These are phyloP conservation scores for Takakia lepidozioides DNA, from an alignment of 225 moss, liverwort and hornwort genomes.

Conservation along the genomic window DNA sequence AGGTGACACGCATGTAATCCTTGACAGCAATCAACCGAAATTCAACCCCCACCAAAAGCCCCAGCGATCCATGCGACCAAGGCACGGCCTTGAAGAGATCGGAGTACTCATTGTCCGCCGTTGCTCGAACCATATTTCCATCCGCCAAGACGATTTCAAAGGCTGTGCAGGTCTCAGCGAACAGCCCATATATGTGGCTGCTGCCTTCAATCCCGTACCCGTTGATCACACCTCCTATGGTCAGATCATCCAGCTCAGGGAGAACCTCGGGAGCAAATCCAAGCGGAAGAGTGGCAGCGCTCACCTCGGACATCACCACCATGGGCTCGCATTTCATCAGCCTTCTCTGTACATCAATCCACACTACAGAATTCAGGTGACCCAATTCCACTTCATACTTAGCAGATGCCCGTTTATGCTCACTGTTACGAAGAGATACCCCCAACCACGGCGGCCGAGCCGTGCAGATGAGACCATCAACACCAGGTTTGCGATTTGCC, in stretches of 20 bases:
- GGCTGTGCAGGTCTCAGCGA: slow-evolving; percentile 61
- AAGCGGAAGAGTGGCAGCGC: slow-evolving; percentile 36
- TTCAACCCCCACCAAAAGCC: slow-evolving; percentile 49
- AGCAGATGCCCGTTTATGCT: slow-evolving; percentile 45
- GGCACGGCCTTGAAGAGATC: slow-evolving; percentile 54
- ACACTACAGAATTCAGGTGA: slow-evolving; percentile 35
- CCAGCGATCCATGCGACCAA: slow-evolving; percentile 62
- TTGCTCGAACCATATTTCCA: slow-evolving; percentile 40
- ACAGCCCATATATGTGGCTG: slow-evolving; percentile 54
- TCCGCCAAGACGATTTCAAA: slow-evolving; percentile 49
- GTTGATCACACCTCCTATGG: slow-evolving; percentile 54
- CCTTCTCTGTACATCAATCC: slow-evolving; percentile 35
- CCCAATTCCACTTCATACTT: slow-evolving; percentile 47
- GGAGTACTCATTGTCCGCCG: slow-evolving; percentile 31
- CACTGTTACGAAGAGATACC: slow-evolving; percentile 41
- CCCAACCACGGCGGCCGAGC: slow-evolving; percentile 56
- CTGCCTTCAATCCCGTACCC: slow-evolving; percentile 66
- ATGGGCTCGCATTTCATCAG: slow-evolving; percentile 54
- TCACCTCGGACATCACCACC: slow-evolving; percentile 55
- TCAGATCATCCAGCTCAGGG: slow-evolving; percentile 64
- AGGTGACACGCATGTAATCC: slow-evolving; percentile 55
- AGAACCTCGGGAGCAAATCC: slow-evolving; percentile 56
- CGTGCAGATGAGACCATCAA: slow-evolving; percentile 51
- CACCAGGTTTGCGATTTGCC: slow-evolving; percentile 10
- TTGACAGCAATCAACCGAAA: slow-evolving; percentile 45